These are phyloP conservation scores for Talaromyces sp. DNA, from an alignment of 2,329 filamentous ascomycete species.

Conservation along the genomic window DNA sequence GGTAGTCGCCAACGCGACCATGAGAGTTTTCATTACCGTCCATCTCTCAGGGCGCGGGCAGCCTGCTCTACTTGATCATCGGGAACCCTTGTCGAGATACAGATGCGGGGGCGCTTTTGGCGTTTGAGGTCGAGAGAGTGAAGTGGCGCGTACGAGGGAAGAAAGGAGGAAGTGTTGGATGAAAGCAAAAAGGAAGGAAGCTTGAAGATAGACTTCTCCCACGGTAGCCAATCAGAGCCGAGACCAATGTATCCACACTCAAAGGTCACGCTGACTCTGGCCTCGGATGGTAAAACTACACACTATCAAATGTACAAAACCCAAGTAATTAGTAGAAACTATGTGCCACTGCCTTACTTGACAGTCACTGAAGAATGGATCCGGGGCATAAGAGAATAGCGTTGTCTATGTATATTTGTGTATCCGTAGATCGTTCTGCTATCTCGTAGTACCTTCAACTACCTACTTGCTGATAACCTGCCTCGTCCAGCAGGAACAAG, in stretches of 20 bases:
- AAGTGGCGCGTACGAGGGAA: neutral
- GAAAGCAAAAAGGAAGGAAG: neutral
- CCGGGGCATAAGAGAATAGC: neutral
- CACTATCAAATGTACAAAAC: no score
- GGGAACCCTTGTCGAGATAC: neutral
- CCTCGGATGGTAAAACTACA: no score
- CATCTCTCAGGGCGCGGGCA: neutral
- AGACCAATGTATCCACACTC: neutral
- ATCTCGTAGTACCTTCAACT: neutral
- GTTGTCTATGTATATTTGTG: neutral
- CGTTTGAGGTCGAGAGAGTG: conserved; percentile 1
- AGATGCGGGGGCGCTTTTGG: neutral
- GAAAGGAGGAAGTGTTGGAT: neutral
- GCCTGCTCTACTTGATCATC: neutral
- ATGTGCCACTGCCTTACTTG: neutral
- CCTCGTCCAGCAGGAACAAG: neutral
- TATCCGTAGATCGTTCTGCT: neutral
- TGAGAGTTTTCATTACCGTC: neutral
- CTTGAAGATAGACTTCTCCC: neutral
- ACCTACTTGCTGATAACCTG: neutral
- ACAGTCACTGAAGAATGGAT: neutral
- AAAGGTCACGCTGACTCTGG: neutral
- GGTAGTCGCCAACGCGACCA: neutral
- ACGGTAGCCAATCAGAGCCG: conserved; percentile 5
- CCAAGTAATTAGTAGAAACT: no score